A percentile compares a stretch with the other conserved stretches of the same genome.
phyloP scores from a whole-genome alignment of 2,329 filamentous ascomycete genomes.

The Penicillium sclerotigenum region DNA sequence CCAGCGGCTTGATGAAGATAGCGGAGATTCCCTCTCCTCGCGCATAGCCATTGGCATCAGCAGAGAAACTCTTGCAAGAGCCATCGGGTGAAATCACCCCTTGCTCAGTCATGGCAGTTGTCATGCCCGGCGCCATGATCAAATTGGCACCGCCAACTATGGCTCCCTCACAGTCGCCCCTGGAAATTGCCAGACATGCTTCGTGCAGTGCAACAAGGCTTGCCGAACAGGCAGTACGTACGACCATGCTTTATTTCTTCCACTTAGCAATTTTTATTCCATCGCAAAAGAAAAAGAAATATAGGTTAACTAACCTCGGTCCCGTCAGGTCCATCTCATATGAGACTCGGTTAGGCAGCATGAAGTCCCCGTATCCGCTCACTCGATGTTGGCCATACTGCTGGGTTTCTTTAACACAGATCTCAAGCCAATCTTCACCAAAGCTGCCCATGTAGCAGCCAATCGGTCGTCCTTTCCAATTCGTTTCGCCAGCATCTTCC shows the following conservation, averaged over 20 bases:
- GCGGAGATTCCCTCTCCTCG: conserved; percentile 31
- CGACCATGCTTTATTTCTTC: conserved; percentile 10
- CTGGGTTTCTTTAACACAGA: conserved; percentile 5
- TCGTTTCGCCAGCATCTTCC: conserved; percentile 25
- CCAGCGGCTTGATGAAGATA: conserved; percentile 28
- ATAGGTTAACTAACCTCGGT: conserved; percentile 15
- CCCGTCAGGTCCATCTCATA: conserved; percentile 28
- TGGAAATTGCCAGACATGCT: conserved; percentile 23
- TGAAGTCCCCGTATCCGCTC: conserved; percentile 18
- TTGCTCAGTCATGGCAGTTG: conserved; percentile 28
- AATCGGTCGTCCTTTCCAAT: conserved; percentile 25
- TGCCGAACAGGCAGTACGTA: conserved; percentile 40
- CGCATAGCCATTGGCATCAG: conserved; percentile 30
- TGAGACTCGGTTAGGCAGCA: conserved; percentile 28
- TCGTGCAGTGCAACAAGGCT: conserved; percentile 31
- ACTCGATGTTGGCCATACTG: conserved; percentile 11
- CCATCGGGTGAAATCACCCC: conserved; percentile 35
- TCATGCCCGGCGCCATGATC: conserved; percentile 29
- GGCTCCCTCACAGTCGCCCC: conserved; percentile 19
- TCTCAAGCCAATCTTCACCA: conserved; percentile 16
- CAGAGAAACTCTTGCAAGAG: conserved; percentile 27
- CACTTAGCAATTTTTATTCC: not conserved
- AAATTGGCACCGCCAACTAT: conserved; percentile 36
- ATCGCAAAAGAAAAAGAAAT: not conserved
- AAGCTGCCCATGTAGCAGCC: conserved; percentile 17